Conservation (phyloP, 306 rosid species). For the Lupinus albus region DNA sequence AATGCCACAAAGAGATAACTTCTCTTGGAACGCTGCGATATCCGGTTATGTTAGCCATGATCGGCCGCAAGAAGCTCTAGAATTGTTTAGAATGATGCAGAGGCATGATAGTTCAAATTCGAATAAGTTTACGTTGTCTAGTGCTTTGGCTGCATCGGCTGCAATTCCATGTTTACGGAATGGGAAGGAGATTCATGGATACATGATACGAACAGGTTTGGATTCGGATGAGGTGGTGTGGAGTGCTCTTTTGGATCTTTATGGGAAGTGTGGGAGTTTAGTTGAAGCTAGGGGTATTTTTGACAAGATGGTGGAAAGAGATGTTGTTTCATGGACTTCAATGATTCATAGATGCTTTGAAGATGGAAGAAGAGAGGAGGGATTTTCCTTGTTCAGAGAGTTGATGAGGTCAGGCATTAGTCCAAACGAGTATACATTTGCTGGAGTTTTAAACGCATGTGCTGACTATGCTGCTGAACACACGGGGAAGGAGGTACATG, state of each 20-base stretch:
- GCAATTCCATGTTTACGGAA: constrained; percentile 48
- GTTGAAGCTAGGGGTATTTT: constrained; percentile 63
- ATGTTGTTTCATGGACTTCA: constrained; percentile 67
- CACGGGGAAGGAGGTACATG: constrained; percentile 64
- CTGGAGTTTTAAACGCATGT: constrained; percentile 66
- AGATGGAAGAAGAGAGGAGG: constrained; percentile 67
- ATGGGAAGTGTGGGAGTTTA: constrained; percentile 73
- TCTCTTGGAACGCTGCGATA: too few relatives aligned
- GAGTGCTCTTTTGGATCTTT: constrained; percentile 66
- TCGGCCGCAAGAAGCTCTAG: constrained; percentile 47
- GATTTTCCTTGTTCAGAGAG: constrained; percentile 57
- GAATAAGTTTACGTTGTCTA: constrained; percentile 55
- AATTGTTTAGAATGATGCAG: constrained; percentile 63
- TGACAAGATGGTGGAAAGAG: constrained; percentile 53
- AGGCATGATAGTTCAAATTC: constrained; percentile 46
- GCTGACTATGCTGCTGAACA: constrained; percentile 63
- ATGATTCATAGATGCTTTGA: constrained; percentile 65
- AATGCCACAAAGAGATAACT: too few relatives aligned
- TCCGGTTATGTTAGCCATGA: too few relatives aligned
- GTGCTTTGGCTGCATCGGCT: constrained; percentile 65
- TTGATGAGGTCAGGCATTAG: constrained; percentile 50
- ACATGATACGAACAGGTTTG: constrained; percentile 52
- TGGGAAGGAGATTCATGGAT: constrained; percentile 77
- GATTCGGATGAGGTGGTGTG: constrained; percentile 67
- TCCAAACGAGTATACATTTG: constrained; percentile 71